Evolutionary conservation across 179 eudicot genomes (phyloP).

Genomic region (Pouteria campechiana): DNA sequence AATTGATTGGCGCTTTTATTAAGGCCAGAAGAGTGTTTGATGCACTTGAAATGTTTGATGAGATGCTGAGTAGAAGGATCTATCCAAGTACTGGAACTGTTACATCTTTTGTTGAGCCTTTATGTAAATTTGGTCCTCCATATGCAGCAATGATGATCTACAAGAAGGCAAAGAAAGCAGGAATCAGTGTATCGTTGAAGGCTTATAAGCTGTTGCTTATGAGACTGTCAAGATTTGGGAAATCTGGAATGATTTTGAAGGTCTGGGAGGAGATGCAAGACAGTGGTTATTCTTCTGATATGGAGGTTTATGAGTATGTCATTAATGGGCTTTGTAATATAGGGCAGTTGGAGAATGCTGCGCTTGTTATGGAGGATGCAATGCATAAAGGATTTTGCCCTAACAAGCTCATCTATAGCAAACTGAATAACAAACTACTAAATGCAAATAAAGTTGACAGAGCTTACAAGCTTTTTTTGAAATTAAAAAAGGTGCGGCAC

Average conservation of each 20-base stretch:
- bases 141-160: slow-evolving; percentile 84
- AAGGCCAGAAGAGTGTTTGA: slow-evolving; percentile 79
- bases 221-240: slow-evolving; percentile 84
- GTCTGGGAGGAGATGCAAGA: slow-evolving; percentile 86
- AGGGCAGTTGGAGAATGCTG: slow-evolving; percentile 86
- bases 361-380: slow-evolving; percentile 66
- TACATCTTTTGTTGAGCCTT: slow-evolving; percentile 59
- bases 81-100: slow-evolving; percentile 54
- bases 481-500: slow-evolving; percentile 52
- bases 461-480: slow-evolving; percentile 67
- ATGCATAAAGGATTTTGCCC: slow-evolving; percentile 80
- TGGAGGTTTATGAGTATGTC: slow-evolving; percentile 67
- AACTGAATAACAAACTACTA: slow-evolving; percentile 54
- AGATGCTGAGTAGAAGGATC: slow-evolving; percentile 53
- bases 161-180: slow-evolving; percentile 52
- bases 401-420: slow-evolving; percentile 57
- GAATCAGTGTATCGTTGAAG: slow-evolving; percentile 43
- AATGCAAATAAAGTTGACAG: slow-evolving; percentile 49
- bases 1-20: slow-evolving; percentile 40
- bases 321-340: slow-evolving; percentile 76
- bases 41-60: slow-evolving; percentile 78
- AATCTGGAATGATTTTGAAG: slow-evolving; percentile 71
- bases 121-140: slow-evolving; percentile 89
- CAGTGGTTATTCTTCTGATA: slow-evolving; percentile 55
- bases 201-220: slow-evolving; percentile 69